Base-by-base conservation (phyloP, 75 land plant genomes). In the Pinus taeda region DNA sequence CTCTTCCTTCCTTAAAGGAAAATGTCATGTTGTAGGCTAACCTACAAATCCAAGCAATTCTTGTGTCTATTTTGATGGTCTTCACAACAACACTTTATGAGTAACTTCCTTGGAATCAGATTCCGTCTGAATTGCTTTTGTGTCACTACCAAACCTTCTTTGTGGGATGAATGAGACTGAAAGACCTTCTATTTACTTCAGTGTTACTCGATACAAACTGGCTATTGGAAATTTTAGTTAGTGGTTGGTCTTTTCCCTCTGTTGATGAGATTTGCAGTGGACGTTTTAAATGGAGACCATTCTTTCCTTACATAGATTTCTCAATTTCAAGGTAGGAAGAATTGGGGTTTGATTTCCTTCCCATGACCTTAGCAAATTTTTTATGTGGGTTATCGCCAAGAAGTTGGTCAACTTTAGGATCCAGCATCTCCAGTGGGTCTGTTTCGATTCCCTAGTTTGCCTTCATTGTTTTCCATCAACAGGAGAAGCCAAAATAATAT, bases 291-390 rank as follows among this genome's bases (percentile, higher is more conserved):
- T 7, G 53, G 71, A 39, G 49, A 6, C 53, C 84, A 81, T 62
- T 80, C 79, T 12, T 84, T 84, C 79, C 80, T 77, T n/a, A 57
- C 18, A 79, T 86, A 83, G 71, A 29, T 69, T 93, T 93, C 77
- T 93, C 95, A 72, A 93, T 80, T 53, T 88, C 90, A 4, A 93
- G 69, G 76, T 78, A 85, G 67, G 90, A 69, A 4, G 78, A 79
- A 30, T 69, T 45, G n/a, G n/a, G n/a, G n/a, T n/a, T n/a, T n/a
- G n/a, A n/a, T n/a, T n/a, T n/a, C n/a, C n/a, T n/a, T n/a, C n/a
- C n/a, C n/a, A n/a, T n/a, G n/a, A n/a, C n/a, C n/a, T n/a, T n/a
- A n/a, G n/a, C n/a, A n/a, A n/a, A n/a, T n/a, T n/a, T n/a, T n/a
- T n/a, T n/a, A n/a, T n/a, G n/a, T n/a, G n/a, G n/a, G n/a, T n/a